Base-by-base conservation (phyloP, 2,329 filamentous ascomycete genomes). In the Aspergillus oerlinghausenensis region DNA sequence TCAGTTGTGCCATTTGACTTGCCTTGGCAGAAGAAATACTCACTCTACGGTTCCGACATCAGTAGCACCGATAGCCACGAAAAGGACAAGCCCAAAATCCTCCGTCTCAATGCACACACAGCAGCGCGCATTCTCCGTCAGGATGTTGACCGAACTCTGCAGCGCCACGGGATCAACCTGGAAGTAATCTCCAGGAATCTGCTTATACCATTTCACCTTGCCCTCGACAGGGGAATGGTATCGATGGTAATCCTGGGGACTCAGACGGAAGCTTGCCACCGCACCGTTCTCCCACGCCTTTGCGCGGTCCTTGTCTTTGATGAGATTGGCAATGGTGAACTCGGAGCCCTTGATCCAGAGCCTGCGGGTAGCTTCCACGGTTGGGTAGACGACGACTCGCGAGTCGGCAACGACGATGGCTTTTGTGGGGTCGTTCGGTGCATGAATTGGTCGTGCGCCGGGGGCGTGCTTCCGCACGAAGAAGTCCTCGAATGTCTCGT, bases 241-340 rank as follows among this genome's bases (percentile, higher is more conserved):
- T 4, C 77, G 70, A 60, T 79, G 77, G 57, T 79, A 79, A 60
- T 79, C 76, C 65, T 79, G 76, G 10, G 75, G 75, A 26, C 70
- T 73, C 2, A 79, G 63, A 4, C 74, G 69, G 55, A 77, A 77
- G 54, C 73, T 76, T 4, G 75, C 76, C 8, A 79, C 64, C 0
- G 71, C 65, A 0, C 69, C 74, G 17, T 72, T 66, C 4, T 63
- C 63, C 55, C 74, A 79, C 25, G 60, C 56, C n/a, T 62, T 56
- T 4, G 70, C 71, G 0, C 73, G 59, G 10, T 72, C 60, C 29
- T 59, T 61, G 54, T 75, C 71, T 55, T 69, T 70, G 7, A 77
- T 64, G 1, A 80, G 65, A 48, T 73, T 72, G 10, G 68, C 65
- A 48, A 80, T 71, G 6, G 69, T 74, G 59, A 79, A 79, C 42